phyloP scores from a whole-genome alignment of 2,329 filamentous ascomycete genomes.

The Penicillium fuscoglaucum region DNA sequence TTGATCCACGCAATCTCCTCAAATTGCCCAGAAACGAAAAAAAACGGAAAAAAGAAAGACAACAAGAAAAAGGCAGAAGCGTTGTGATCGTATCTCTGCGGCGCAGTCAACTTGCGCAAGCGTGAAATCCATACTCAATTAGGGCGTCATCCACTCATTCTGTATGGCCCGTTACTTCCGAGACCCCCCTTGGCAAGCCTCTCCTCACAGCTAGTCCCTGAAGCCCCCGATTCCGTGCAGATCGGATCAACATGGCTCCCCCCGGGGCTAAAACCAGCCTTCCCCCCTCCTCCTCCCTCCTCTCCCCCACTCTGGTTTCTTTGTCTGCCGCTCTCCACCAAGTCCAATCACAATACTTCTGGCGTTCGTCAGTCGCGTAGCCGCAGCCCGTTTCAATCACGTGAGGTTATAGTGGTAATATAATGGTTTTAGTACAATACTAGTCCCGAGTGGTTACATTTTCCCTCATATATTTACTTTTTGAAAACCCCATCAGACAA shows the following conservation, averaged over 20 bases:
- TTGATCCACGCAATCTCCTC: neutral
- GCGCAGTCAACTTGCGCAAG: constrained; percentile 18
- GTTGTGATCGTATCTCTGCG: constrained; percentile 6
- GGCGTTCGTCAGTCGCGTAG: constrained; percentile 27
- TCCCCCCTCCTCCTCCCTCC: constrained; percentile 1
- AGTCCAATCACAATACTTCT: constrained; percentile 12
- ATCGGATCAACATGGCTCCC: constrained; percentile 25
- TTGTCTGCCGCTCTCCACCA: constrained; percentile 12
- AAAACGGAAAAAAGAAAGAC: neutral
- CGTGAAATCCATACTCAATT: constrained; percentile 2
- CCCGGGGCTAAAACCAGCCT: constrained; percentile 11
- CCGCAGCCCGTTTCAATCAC: constrained; percentile 22
- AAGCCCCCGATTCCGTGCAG: constrained; percentile 26
- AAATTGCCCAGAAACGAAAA: neutral
- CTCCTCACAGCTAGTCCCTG: constrained; percentile 9
- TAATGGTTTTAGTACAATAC: neutral
- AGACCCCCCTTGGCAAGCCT: constrained; percentile 6
- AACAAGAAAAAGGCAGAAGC: neutral
- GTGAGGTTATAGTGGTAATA: constrained; percentile 9
- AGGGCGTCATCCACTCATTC: neutral
- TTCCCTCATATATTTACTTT: no score
- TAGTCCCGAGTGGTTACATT: neutral
- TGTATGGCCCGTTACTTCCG: constrained; percentile 13
- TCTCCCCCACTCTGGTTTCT: constrained; percentile 5
- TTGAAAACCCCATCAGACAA: no score